Evolutionary conservation across 2,329 filamentous ascomycete species (phyloP).

Genomic region (Metarhizium humberi): DNA sequence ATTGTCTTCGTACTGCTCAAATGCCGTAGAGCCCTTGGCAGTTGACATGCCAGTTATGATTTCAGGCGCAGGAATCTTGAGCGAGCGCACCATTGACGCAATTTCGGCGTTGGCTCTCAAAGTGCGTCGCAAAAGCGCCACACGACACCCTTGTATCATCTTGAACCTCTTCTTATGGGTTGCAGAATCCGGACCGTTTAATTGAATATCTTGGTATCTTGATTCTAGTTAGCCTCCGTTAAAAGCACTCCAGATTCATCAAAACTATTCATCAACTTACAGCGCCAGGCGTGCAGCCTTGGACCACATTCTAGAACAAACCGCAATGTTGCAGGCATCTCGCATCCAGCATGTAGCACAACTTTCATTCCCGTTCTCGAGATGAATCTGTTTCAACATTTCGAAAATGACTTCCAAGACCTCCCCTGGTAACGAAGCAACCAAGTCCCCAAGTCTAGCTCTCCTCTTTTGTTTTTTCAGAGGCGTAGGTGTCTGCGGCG

Average conservation of each 20-base stretch:
- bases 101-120: constrained; percentile 43
- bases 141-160: constrained; percentile 38
- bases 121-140: constrained; percentile 48
- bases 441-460: constrained; percentile 37
- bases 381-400: constrained; percentile 42
- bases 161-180: constrained; percentile 50
- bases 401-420: constrained; percentile 48
- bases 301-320: constrained; percentile 42
- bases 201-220: constrained; percentile 49
- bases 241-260: neutral
- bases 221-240: neutral
- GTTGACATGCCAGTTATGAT: constrained; percentile 22
- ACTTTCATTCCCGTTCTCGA: constrained; percentile 36
- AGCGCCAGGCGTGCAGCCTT: constrained; percentile 40
- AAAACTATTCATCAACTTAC: constrained; percentile 26
- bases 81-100: constrained; percentile 43
- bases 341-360: constrained; percentile 59
- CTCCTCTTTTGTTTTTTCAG: constrained; percentile 6
- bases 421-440: constrained; percentile 47
- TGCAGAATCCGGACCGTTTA: constrained; percentile 47
- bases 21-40: constrained; percentile 20
- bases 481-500: constrained; percentile 4
- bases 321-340: constrained; percentile 42
- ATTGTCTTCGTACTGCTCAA: constrained; percentile 45
- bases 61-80: constrained; percentile 44